Percentiles rank a stretch among this genome's conserved stretches.
Evolutionary conservation across 2,329 filamentous ascomycete genomes (phyloP).

Genomic region (Cladophialophora immunda): DNA sequence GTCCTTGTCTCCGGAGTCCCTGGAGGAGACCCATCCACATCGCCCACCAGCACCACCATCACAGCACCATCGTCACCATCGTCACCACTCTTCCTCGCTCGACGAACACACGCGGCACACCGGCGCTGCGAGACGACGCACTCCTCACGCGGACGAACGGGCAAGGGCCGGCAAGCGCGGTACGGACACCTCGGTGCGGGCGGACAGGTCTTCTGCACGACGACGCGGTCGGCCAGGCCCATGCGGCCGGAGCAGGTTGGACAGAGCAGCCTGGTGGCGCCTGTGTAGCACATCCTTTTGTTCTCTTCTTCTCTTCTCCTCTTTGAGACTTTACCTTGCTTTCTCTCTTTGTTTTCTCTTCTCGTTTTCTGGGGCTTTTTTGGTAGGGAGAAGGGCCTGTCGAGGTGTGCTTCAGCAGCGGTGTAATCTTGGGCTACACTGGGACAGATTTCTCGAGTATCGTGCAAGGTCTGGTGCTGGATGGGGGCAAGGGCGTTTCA

Average conservation of each 20-base stretch:
- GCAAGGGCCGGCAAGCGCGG: neutral
- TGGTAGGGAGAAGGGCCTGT: no score
- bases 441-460: no score
- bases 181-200: neutral
- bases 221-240: neutral
- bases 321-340: neutral
- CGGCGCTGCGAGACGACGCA: neutral
- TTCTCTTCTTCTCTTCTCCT: neutral
- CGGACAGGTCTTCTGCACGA: neutral
- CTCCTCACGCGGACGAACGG: slow-evolving; percentile 1
- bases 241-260: neutral
- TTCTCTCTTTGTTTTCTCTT: no score
- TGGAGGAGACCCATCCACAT: no score
- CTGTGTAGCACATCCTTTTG: neutral
- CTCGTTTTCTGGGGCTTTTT: no score
- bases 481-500: no score
- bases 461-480: no score
- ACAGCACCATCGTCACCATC: no score
- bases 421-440: no score
- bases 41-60: no score
- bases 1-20: no score
- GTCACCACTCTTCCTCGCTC: neutral
- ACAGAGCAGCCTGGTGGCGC: neutral
- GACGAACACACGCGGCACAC: neutral
- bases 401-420: no score